Conservation (phyloP, 345 rosid genomes). For the Arabidopsis suecica region DNA sequence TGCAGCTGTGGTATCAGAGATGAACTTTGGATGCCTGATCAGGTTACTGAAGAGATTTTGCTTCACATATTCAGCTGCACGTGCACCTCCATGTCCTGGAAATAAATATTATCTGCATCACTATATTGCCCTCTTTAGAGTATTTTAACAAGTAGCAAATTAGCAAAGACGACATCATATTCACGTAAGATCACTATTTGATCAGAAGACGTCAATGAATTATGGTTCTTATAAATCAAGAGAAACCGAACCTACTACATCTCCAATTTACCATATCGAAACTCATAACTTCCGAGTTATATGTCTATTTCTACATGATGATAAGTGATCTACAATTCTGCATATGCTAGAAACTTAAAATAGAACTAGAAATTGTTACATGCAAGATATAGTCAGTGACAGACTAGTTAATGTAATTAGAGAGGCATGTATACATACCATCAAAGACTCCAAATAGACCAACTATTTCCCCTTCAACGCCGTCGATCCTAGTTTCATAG, state of each 20-base stretch:
- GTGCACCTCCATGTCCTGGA: constrained; percentile 99
- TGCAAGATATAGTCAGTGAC: neutral
- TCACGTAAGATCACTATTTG: neutral
- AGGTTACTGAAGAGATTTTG: constrained; percentile 92
- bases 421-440: constrained; percentile 69
- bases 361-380: neutral
- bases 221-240: neutral
- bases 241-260: constrained; percentile 4
- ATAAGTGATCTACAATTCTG: neutral
- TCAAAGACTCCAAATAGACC: constrained; percentile 99
- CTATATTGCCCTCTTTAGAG: neutral
- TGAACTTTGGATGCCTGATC: constrained; percentile 93
- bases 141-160: neutral
- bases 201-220: constrained; percentile 1
- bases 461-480: constrained; percentile 90
- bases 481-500: constrained; percentile 93
- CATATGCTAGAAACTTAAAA: constrained; percentile 2
- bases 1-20: constrained; percentile 90
- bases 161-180: neutral
- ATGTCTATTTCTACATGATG: neutral
- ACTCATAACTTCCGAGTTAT: neutral
- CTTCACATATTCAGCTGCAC: constrained; percentile 99
- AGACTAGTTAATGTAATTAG: neutral
- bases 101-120: constrained; percentile 30
- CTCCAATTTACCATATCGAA: neutral